Percentiles rank a stretch among this genome's conserved stretches.
phyloP scores from a whole-genome alignment of 2,329 filamentous ascomycete species.

The Aspergillus sp. region DNA sequence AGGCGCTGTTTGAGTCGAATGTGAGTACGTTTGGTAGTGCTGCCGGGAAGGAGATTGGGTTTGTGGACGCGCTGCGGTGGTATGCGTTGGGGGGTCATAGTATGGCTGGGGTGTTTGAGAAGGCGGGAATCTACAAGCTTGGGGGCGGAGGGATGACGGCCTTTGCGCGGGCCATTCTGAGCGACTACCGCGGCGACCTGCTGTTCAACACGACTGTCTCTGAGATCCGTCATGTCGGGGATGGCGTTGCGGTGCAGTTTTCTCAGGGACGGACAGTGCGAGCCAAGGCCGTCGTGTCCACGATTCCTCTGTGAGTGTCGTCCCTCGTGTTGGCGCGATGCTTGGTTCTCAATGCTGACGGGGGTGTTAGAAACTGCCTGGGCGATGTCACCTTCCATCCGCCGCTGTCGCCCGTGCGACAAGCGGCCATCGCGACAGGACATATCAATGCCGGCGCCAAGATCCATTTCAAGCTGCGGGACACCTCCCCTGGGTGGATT shows the following conservation, averaged over 20 bases:
- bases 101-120: conserved; percentile 19
- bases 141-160: conserved; percentile 24
- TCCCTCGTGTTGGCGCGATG: neutral
- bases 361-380: conserved; percentile 7
- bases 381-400: conserved; percentile 25
- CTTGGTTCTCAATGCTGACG: neutral
- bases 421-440: conserved; percentile 21
- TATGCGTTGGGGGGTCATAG: conserved; percentile 28
- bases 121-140: conserved; percentile 25
- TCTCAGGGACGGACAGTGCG: neutral
- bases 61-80: conserved; percentile 29
- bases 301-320: conserved; percentile 6
- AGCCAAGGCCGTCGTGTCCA: conserved; percentile 1
- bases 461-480: conserved; percentile 22
- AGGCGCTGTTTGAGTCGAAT: conserved; percentile 22
- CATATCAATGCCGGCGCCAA: conserved; percentile 31
- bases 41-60: conserved; percentile 20
- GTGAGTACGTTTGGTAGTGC: conserved; percentile 16
- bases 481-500: conserved; percentile 13
- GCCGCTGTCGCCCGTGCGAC: conserved; percentile 21
- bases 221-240: neutral
- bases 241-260: neutral
- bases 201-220: conserved; percentile 3
- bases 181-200: conserved; percentile 13
- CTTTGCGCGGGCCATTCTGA: conserved; percentile 13